phyloP scores from a whole-genome alignment of 192 early-diverging fungal genomes.

The Coemansia reversa region DNA sequence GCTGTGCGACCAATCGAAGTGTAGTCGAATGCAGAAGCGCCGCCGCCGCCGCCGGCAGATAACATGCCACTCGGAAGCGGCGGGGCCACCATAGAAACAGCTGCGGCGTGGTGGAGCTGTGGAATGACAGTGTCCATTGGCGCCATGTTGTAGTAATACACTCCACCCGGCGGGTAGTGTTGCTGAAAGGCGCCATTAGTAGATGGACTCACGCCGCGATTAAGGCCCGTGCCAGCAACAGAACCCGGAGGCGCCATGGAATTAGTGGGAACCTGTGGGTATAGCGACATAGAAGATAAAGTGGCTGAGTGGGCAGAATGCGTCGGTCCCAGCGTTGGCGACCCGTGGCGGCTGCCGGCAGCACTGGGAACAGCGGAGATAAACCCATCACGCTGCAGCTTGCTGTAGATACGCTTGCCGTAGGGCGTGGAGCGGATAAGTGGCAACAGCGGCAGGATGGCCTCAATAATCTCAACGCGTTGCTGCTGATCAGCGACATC shows the following conservation, averaged over 20 bases:
- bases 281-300: slow-evolving; percentile 38
- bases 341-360: slow-evolving; percentile 47
- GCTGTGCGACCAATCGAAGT: neutral
- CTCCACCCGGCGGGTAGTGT: slow-evolving; percentile 21
- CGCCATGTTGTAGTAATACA: slow-evolving; percentile 44
- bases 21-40: slow-evolving; percentile 3
- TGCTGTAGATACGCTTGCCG: slow-evolving; percentile 83
- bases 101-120: slow-evolving; percentile 12
- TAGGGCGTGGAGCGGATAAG: slow-evolving; percentile 84
- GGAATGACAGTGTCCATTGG: slow-evolving; percentile 21
- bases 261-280: slow-evolving; percentile 18
- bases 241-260: slow-evolving; percentile 10
- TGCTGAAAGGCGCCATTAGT: slow-evolving; percentile 24
- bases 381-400: slow-evolving; percentile 62
- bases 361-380: slow-evolving; percentile 49
- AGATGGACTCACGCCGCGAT: slow-evolving; percentile 37
- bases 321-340: slow-evolving; percentile 48
- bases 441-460: slow-evolving; percentile 75
- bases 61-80: slow-evolving; percentile 11
- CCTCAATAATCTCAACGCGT: slow-evolving; percentile 71
- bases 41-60: neutral
- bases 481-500: slow-evolving; percentile 77
- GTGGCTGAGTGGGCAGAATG: slow-evolving; percentile 31
- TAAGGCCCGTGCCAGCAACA: slow-evolving; percentile 22
- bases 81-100: slow-evolving; percentile 22